Evolutionary conservation across 768 basidiomycete genomes (phyloP).

Genomic region (Phlegmacium glaucopus): DNA sequence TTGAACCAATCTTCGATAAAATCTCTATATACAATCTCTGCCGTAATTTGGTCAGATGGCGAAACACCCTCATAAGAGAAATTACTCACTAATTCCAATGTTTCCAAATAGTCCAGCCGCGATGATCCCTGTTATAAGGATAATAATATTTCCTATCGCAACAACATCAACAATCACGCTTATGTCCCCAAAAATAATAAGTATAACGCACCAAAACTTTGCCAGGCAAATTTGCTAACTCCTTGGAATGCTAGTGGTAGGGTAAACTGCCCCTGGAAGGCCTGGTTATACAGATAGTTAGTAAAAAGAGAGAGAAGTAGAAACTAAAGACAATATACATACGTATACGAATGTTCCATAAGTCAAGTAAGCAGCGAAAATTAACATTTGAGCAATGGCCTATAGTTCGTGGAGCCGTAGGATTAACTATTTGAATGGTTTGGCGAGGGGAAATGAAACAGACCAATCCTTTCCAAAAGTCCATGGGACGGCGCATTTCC

Average conservation of each 20-base stretch:
- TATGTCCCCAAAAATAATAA: no score
- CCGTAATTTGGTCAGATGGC: background rate
- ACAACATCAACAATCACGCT: background rate
- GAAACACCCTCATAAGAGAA: background rate
- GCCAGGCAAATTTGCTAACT: slow-evolving; percentile 42
- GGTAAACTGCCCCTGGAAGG: slow-evolving; percentile 61
- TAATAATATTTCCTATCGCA: slow-evolving; percentile 38
- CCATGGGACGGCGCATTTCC: slow-evolving; percentile 65
- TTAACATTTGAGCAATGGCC: slow-evolving; percentile 45
- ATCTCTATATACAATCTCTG: slow-evolving; percentile 52
- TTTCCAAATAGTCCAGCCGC: slow-evolving; percentile 65
- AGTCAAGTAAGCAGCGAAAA: slow-evolving; percentile 50
- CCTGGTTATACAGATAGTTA: slow-evolving; percentile 22
- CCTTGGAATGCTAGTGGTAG: slow-evolving; percentile 46
- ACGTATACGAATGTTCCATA: slow-evolving; percentile 52
- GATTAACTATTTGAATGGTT: background rate
- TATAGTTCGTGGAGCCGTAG: slow-evolving; percentile 5
- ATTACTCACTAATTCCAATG: slow-evolving; percentile 47
- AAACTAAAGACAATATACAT: background rate
- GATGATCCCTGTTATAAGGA: slow-evolving; percentile 50
- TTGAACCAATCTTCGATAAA: slow-evolving; percentile 47
- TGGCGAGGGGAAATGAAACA: slow-evolving; percentile 5
- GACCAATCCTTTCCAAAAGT: slow-evolving; percentile 69
- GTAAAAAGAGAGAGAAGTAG: background rate
- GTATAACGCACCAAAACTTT: slow-evolving; percentile 38